phyloP scores from a whole-genome alignment of 805 yeast species.

The Lachancea quebecensis region DNA sequence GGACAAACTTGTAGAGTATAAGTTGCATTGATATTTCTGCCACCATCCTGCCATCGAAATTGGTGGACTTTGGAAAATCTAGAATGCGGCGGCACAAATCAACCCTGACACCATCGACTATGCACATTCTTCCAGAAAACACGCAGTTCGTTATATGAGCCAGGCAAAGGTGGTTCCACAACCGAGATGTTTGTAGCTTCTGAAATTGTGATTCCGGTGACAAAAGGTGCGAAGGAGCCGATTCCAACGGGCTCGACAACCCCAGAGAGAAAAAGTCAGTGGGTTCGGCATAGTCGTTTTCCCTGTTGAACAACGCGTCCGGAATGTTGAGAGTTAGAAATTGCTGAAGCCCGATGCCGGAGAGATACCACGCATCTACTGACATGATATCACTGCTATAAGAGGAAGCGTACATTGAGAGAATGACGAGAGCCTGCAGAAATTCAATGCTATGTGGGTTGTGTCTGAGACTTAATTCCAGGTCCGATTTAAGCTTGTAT shows the following conservation, averaged over 20 bases:
- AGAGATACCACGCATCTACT: slow-evolving; percentile 65
- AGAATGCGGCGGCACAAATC: slow-evolving; percentile 53
- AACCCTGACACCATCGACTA: slow-evolving; percentile 52
- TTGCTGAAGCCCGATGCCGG: slow-evolving; percentile 58
- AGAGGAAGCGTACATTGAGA: slow-evolving; percentile 59
- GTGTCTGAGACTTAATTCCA: slow-evolving; percentile 38
- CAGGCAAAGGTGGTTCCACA: slow-evolving; percentile 66
- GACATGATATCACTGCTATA: slow-evolving; percentile 45
- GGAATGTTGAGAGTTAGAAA: slow-evolving; percentile 45
- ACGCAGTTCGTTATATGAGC: slow-evolving; percentile 63
- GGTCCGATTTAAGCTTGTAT: slow-evolving; percentile 42
- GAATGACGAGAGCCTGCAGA: slow-evolving; percentile 58
- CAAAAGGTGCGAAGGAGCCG: slow-evolving; percentile 3
- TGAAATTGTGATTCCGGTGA: slow-evolving; percentile 42
- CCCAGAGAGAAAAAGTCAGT: slow-evolving; percentile 9
- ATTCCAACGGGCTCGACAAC: slow-evolving; percentile 7
- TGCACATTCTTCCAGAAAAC: slow-evolving; percentile 57
- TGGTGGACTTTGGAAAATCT: slow-evolving; percentile 54
- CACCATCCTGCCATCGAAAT: slow-evolving; percentile 78
- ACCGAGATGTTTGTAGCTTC: slow-evolving; percentile 47
- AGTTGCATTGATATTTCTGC: slow-evolving; percentile 62
- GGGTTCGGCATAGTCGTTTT: background rate
- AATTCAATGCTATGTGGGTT: slow-evolving; percentile 49
- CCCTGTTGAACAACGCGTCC: slow-evolving; percentile 9
- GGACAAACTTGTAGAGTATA: slow-evolving; percentile 45